phyloP scores from a whole-genome alignment of 2,329 filamentous ascomycete species.

The Nemania serpens region DNA sequence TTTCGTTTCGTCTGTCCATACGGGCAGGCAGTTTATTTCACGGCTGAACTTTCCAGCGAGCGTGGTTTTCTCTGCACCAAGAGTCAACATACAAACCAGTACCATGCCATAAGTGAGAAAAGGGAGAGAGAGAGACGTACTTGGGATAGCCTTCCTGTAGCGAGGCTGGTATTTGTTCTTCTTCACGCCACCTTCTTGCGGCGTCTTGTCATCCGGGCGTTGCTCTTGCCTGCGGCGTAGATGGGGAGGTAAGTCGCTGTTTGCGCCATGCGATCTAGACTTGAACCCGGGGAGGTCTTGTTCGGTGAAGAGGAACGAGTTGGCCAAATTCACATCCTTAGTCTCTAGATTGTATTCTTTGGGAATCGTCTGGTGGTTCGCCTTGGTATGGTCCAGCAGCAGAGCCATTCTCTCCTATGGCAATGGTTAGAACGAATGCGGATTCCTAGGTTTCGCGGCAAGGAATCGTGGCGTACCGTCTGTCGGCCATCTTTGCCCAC shows the following conservation, averaged over 20 bases:
- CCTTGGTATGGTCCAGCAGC: conserved; percentile 67
- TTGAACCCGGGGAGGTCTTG: conserved; percentile 84
- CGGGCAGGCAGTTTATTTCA: conserved; percentile 75
- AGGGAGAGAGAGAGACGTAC: conserved; percentile 51
- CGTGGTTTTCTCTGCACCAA: conserved; percentile 71
- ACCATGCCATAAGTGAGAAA: not conserved
- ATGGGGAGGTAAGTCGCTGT: conserved; percentile 62
- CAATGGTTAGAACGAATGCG: conserved; percentile 15
- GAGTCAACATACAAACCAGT: conserved; percentile 18
- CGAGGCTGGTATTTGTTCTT: conserved; percentile 60
- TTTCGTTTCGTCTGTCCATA: conserved; percentile 72
- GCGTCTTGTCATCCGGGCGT: conserved; percentile 51
- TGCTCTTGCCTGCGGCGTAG: conserved; percentile 53
- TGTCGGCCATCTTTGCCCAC: conserved; percentile 55
- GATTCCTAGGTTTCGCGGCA: conserved; percentile 29
- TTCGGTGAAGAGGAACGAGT: conserved; percentile 92
- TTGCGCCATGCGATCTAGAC: conserved; percentile 61
- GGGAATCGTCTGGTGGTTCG: conserved; percentile 75
- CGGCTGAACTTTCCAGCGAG: conserved; percentile 74
- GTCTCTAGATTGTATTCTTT: conserved; percentile 86
- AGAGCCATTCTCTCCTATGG: conserved; percentile 59
- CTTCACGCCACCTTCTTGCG: conserved; percentile 52
- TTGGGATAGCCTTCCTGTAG: conserved; percentile 74
- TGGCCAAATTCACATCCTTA: conserved; percentile 66
- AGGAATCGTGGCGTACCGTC: conserved; percentile 14